A percentile compares a stretch with the other conserved stretches of the same genome.
Conservation (phyloP, 1,284 basidiomycete species). For the Heliocybe sulcata region DNA sequence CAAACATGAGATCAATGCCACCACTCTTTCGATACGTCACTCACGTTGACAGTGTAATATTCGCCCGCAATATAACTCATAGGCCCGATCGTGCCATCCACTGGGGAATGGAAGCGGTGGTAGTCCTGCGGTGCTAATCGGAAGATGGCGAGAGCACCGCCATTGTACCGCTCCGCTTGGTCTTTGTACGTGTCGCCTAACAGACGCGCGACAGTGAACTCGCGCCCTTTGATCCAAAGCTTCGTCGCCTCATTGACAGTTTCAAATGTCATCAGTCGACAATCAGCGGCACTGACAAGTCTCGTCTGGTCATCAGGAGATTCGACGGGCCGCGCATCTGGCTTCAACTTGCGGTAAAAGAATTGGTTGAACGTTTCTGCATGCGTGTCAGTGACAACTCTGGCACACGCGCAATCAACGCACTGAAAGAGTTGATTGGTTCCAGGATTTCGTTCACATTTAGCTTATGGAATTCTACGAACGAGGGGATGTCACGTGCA, state of each 20-base stretch:
- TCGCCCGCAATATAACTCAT: constrained; percentile 81
- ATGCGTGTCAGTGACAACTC: constrained; percentile 5
- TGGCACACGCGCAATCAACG: neutral
- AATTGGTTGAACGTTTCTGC: constrained; percentile 85
- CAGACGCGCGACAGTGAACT: constrained; percentile 77
- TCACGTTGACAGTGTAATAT: constrained; percentile 89
- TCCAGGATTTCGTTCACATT: constrained; percentile 79
- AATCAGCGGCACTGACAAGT: constrained; percentile 88
- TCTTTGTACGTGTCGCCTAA: constrained; percentile 75
- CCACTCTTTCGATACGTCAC: constrained; percentile 22
- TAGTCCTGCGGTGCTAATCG: constrained; percentile 95
- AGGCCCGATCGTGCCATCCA: constrained; percentile 76
- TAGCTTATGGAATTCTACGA: constrained; percentile 89
- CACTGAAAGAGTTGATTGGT: constrained; percentile 80
- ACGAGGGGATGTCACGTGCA: constrained; percentile 76
- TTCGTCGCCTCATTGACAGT: constrained; percentile 79
- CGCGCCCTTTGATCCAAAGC: constrained; percentile 96
- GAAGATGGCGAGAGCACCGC: constrained; percentile 82
- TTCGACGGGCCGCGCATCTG: constrained; percentile 74
- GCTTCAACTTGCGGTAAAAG: constrained; percentile 88
- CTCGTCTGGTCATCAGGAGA: constrained; percentile 66
- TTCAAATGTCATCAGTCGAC: constrained; percentile 90
- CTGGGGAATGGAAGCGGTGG: constrained; percentile 93
- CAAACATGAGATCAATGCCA: constrained; percentile 5
- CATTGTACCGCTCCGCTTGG: constrained; percentile 62